Base-by-base conservation (phyloP, 1,284 basidiomycete species). In the Ustilago tritici region DNA sequence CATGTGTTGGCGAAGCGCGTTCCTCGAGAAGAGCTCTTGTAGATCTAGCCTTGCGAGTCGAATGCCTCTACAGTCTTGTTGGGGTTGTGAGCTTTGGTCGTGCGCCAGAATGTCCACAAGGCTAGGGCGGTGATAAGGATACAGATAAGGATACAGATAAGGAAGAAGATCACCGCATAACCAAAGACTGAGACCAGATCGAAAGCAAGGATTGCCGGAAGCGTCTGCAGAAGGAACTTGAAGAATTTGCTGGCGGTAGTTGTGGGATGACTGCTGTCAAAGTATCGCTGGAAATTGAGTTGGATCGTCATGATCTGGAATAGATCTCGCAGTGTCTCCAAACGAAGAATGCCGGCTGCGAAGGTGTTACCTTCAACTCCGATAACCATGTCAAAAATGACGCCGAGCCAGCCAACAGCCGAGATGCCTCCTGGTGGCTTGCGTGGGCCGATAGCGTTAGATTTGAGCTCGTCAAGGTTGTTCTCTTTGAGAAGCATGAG, bases 151-250 rank as follows among this genome's bases (percentile, higher is more conserved):
- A 80, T 76, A 78, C 79, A 84, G 14, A 70, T 36, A 34, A 78
- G 15, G 49, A 82, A 72, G 40, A 82, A 80, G 50, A 84, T 61
- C 49, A 82, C 53, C 11, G 82, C 81, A 15, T 78, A 66, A 31
- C 81, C 82, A 49, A 84, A 77, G n/a, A 82, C 70, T 5, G 74
- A 78, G 59, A 82, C 82, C 15, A 84, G 76, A 54, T 84, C 78
- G 52, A 84, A 67, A 0, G 78, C 82, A 5, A 84, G 68, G 8
- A 84, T 41, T 2, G 77, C 74, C 0, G 82, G 82, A 15, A 84
- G 47, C 14, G 75, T 76, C 56, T 73, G 63, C n/a, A 82, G 52
- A 7, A 84, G 32, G 36, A 82, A 74, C 31, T 66, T 74, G 58
- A 57, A 56, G 10, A 62, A 43, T 52, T 65, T 63, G 53, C 69